Evolutionary conservation across 768 basidiomycete genomes (phyloP), one percentile per base, ranked within the genome.

Genomic region (Rhizopogon salebrosus): DNA sequence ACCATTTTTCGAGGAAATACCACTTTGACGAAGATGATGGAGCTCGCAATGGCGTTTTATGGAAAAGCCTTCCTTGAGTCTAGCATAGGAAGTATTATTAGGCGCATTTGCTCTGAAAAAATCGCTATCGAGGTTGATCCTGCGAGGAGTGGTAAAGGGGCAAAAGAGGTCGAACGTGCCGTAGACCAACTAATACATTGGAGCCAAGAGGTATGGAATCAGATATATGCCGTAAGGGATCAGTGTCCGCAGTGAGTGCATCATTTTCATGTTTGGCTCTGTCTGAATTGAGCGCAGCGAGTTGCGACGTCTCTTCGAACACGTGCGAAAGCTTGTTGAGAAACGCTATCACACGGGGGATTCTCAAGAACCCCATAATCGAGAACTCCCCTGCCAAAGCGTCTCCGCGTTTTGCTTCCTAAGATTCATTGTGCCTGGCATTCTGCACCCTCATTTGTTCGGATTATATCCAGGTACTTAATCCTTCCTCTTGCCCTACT

Each of bases 371-470:
- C 77, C 75, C 13, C 72, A 72, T 24, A 78, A 76, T 55, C 70
- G 67, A 37, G 76, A 86, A 29, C 70, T 91, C 29, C 87, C 82
- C 31, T 84, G 81, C 78, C 91, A 92, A 64, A 84, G 87, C 60
- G 88, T 95, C 39, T 90, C 88, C 34, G 92, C 92, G 1, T 94
- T 95, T 64, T 83, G 88, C 64, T 95, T 94, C 69, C 77, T 95
- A 39, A 81, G 92, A 38, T 92, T 94, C 67, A 86, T 95, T 55
- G 89, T 91, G 23, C 93, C 92, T 31, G 92, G 89, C 22, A 88
- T 95, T 53, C 76, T 94, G n/a, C 82, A 90, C 64, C 92, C 92
- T 1, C 88, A 92, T 67, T 70, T 92, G 4, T 94, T 90, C 62
- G 85, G 88, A 23, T 73, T 95, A 48, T 84, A 75, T 58, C 81